These are phyloP conservation scores for Phycomyces blakesleeanus DNA, from an alignment of 192 early-diverging fungal species.

Conservation along the genomic window DNA sequence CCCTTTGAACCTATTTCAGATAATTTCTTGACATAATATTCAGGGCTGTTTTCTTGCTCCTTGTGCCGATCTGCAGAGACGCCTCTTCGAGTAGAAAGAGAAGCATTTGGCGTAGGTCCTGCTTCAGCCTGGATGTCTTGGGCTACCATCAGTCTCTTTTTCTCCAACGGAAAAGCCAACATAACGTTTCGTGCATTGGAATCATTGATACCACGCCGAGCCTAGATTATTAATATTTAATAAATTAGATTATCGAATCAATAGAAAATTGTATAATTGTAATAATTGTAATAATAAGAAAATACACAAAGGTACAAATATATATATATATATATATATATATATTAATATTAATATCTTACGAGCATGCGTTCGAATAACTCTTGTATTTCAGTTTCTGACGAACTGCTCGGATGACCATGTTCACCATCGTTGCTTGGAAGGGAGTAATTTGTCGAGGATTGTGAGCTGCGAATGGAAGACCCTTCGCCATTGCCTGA, in stretches of 20 bases:
- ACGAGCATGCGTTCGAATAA: conserved; percentile 52
- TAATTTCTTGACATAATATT: conserved; percentile 51
- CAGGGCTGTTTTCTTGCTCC: conserved; percentile 39
- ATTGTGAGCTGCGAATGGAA: conserved; percentile 35
- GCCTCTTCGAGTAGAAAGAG: conserved; percentile 8
- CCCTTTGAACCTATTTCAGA: conserved; percentile 10
- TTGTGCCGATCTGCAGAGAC: conserved; percentile 33
- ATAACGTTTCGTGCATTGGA: conserved; percentile 41
- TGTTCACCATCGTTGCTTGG: conserved; percentile 23
- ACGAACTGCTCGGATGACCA: conserved; percentile 1
- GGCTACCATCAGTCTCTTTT: conserved; percentile 52
- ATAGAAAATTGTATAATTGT: background rate
- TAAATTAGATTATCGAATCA: no score
- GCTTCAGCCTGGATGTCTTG: conserved; percentile 40
- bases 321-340: no score
- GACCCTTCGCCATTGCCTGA: conserved; percentile 16
- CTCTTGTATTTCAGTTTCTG: conserved; percentile 47
- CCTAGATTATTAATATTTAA: conserved; percentile 19
- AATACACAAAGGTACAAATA: no score
- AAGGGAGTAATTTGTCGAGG: conserved; percentile 21
- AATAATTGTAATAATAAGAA: background rate
- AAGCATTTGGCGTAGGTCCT: conserved; percentile 9
- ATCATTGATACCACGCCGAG: conserved; percentile 48
- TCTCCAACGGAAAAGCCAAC: conserved; percentile 46
- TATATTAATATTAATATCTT: conserved; percentile 21